A percentile compares a stretch with the other conserved stretches of the same genome.
These are phyloP conservation scores for Rutstroemia sp. DNA, from an alignment of 2,329 filamentous ascomycete species.

Conservation along the genomic window DNA sequence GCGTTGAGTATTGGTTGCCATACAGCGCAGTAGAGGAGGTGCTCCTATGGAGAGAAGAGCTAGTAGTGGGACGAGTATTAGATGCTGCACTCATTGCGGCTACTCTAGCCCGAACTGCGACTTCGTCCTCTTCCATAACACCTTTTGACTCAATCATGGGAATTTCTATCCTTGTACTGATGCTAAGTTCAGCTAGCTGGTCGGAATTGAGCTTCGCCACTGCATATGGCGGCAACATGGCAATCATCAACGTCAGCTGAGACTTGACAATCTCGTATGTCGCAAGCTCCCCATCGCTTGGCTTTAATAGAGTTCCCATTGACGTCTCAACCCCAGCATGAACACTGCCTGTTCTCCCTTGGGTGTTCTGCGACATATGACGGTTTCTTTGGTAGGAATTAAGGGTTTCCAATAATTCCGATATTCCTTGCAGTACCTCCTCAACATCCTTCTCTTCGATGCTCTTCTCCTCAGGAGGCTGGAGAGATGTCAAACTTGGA, in stretches of 20 bases:
- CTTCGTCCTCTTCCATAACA: constrained; percentile 47
- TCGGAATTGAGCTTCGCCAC: constrained; percentile 50
- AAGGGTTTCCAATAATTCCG: constrained; percentile 68
- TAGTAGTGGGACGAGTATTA: constrained; percentile 14
- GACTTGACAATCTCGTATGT: constrained; percentile 45
- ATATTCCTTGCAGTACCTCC: constrained; percentile 66
- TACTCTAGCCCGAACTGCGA: constrained; percentile 22
- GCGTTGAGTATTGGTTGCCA: constrained; percentile 28
- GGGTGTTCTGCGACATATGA: constrained; percentile 59
- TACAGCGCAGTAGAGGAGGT: constrained; percentile 23
- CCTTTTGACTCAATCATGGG: constrained; percentile 41
- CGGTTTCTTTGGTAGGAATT: constrained; percentile 74
- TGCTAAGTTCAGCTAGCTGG: constrained; percentile 44
- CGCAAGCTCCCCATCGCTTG: constrained; percentile 48
- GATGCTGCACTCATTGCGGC: constrained; percentile 18
- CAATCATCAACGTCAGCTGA: constrained; percentile 44
- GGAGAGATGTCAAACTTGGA: constrained; percentile 38
- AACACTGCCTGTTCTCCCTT: constrained; percentile 52
- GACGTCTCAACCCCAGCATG: constrained; percentile 55
- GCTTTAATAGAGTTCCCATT: constrained; percentile 54
- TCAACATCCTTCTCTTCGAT: constrained; percentile 54
- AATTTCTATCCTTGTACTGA: constrained; percentile 44
- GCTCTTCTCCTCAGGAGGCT: constrained; percentile 40
- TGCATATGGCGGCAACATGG: constrained; percentile 46
- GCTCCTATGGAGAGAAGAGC: constrained; percentile 21